These are phyloP conservation scores for Pseudocercospora fuligena DNA, from an alignment of 2,329 filamentous ascomycete genomes.

Conservation along the genomic window DNA sequence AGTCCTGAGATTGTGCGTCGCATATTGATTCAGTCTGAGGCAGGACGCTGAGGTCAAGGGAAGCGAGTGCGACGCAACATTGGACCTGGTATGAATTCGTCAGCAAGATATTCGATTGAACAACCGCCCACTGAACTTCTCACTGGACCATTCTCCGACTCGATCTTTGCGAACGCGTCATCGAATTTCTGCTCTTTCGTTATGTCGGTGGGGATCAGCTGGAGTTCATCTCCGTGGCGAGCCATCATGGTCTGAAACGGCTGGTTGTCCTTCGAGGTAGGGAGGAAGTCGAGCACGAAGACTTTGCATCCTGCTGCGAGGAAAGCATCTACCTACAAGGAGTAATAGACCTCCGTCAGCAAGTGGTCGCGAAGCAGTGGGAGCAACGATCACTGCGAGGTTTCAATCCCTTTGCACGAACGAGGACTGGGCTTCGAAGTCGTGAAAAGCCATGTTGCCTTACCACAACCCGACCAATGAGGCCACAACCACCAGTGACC, in stretches of 20 bases:
- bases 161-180: background rate
- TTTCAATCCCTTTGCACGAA: background rate
- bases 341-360: background rate
- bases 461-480: slow-evolving; percentile 45
- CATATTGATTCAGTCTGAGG: slow-evolving; percentile 45
- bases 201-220: slow-evolving; percentile 37
- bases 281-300: slow-evolving; percentile 36
- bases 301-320: slow-evolving; percentile 51
- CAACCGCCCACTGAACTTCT: background rate
- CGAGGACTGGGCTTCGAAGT: background rate
- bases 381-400: background rate
- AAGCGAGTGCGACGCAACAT: slow-evolving; percentile 51
- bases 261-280: slow-evolving; percentile 6
- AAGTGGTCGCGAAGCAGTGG: background rate
- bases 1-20: slow-evolving; percentile 40
- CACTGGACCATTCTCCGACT: background rate
- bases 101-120: background rate
- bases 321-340: slow-evolving; percentile 43
- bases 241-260: background rate
- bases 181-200: background rate
- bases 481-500: slow-evolving; percentile 49
- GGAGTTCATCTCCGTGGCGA: background rate
- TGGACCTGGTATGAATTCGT: slow-evolving; percentile 31
- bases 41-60: slow-evolving; percentile 51
- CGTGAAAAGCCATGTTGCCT: background rate